These are phyloP conservation scores for Trifolium subterraneum DNA, from an alignment of 306 rosid genomes.

Conservation along the genomic window DNA sequence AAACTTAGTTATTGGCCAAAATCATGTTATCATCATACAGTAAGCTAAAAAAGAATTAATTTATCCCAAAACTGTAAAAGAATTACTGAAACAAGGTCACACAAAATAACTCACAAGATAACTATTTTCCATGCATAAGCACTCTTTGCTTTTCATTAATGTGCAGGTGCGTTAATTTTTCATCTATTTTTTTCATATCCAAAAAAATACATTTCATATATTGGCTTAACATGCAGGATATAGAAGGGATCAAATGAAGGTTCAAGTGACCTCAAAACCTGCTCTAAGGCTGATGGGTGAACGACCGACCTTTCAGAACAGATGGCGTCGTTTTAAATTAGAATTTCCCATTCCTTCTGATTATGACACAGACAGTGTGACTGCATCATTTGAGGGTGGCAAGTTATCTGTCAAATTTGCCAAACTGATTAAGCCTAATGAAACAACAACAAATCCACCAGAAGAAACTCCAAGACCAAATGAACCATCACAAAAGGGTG, in stretches of 20 bases:
- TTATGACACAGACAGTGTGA: conserved; percentile 45
- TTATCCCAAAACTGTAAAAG: background rate
- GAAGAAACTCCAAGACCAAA: conserved; percentile 18
- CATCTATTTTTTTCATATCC: background rate
- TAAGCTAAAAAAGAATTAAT: background rate
- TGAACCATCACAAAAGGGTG: conserved; percentile 30
- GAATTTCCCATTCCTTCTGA: conserved; percentile 58
- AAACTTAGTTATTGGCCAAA: background rate
- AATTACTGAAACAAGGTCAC: background rate
- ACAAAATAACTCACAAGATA: background rate
- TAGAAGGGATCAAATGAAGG: conserved; percentile 53
- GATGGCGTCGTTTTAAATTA: conserved; percentile 57
- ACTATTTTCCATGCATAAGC: background rate
- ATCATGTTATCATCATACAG: background rate
- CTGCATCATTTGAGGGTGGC: conserved; percentile 61
- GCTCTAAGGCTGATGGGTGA: conserved; percentile 60
- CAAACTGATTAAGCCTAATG: conserved; percentile 31
- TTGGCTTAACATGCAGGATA: conserved; percentile 53
- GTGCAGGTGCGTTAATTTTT: background rate
- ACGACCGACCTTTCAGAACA: conserved; percentile 30
- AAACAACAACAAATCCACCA: conserved; percentile 24
- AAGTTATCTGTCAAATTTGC: conserved; percentile 49
- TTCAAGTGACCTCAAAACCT: conserved; percentile 60
- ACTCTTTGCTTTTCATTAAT: background rate
- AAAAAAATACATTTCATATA: background rate